Evolutionary conservation across 2,329 filamentous ascomycete genomes (phyloP).

Genomic region (Exutisphaerella laricina): DNA sequence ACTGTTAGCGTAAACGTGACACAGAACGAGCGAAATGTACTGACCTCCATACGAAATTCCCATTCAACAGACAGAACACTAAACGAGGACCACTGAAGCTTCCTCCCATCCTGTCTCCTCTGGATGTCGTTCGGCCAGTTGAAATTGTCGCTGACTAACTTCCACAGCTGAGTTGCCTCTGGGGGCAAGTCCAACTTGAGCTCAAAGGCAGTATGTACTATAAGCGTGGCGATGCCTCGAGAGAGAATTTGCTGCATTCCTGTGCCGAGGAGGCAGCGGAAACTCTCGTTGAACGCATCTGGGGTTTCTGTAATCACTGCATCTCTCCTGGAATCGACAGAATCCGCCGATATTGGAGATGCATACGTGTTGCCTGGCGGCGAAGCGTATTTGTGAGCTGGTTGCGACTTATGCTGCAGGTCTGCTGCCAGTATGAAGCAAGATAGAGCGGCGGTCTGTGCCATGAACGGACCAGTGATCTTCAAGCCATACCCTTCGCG

Average conservation of each 20-base stretch:
- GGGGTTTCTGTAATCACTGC: background rate
- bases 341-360: too few relatives aligned
- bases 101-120: too few relatives aligned
- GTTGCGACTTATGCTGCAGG: conserved; percentile 1
- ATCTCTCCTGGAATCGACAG: too few relatives aligned
- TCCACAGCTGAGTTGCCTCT: background rate
- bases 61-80: too few relatives aligned
- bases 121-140: background rate
- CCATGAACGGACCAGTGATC: conserved; percentile 5
- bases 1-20: too few relatives aligned
- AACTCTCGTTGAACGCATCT: conserved; percentile 8
- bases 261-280: conserved; percentile 10
- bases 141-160: background rate
- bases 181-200: conserved; percentile 29
- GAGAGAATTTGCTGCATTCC: conserved; percentile 9
- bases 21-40: too few relatives aligned
- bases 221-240: conserved; percentile 9
- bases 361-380: too few relatives aligned
- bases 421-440: conserved; percentile 8
- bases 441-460: conserved; percentile 5
- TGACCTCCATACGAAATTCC: too few relatives aligned
- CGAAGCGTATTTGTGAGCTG: background rate
- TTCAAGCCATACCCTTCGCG: conserved; percentile 12
- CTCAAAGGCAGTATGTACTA: background rate
- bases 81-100: too few relatives aligned